phyloP scores from a whole-genome alignment of 768 basidiomycete species.

The Leccinum imitatum region DNA sequence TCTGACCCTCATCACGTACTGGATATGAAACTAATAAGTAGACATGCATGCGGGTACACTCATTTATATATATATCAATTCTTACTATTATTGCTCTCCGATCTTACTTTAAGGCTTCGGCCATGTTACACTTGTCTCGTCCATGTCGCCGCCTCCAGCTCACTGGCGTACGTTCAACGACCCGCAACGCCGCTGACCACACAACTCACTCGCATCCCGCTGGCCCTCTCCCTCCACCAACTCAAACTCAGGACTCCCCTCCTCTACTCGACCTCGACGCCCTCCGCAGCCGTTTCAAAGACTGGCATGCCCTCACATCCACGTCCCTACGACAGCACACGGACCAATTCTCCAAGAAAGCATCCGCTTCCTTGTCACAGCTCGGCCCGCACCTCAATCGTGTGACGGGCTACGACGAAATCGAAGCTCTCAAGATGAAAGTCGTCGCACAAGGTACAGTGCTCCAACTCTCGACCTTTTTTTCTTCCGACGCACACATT shows the following conservation, averaged over 20 bases:
- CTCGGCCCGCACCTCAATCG: constrained; percentile 80
- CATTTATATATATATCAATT: constrained; percentile 2
- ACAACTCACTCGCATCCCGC: not conserved
- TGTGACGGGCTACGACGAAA: constrained; percentile 89
- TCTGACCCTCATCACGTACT: not conserved
- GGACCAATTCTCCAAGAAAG: constrained; percentile 55
- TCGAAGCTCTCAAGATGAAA: constrained; percentile 73
- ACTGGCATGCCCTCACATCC: constrained; percentile 44
- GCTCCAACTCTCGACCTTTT: not conserved
- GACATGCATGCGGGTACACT: constrained; percentile 7
- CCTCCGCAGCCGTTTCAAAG: constrained; percentile 38
- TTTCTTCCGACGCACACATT: constrained; percentile 6
- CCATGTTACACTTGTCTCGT: constrained; percentile 24
- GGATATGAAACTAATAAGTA: constrained; percentile 19
- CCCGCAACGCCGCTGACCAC: not conserved
- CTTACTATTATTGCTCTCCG: not conserved
- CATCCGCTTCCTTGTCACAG: constrained; percentile 63
- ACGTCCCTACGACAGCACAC: constrained; percentile 46
- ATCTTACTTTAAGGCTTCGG: not conserved
- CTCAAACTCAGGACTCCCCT: constrained; percentile 1
- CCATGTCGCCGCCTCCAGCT: not conserved
- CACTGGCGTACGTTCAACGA: not conserved
- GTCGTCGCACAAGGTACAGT: constrained; percentile 81
- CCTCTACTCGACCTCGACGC: constrained; percentile 28
- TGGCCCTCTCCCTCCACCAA: not conserved